Percentiles rank a stretch among this genome's conserved stretches.
These are phyloP conservation scores for Apophysomyces variabilis DNA, from an alignment of 371 early-diverging fungal species.

Conservation along the genomic window DNA sequence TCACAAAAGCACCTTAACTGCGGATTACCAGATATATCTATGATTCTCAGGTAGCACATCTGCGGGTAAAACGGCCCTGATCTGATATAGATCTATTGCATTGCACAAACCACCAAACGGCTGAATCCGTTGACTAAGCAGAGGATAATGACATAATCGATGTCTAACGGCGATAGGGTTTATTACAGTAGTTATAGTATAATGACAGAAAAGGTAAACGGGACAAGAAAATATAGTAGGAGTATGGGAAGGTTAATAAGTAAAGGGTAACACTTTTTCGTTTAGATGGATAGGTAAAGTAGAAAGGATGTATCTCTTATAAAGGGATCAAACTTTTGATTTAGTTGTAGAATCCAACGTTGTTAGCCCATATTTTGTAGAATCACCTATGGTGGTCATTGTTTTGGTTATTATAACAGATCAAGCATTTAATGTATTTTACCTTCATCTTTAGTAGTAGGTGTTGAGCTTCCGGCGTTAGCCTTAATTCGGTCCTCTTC, in stretches of 20 bases:
- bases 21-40: not conserved
- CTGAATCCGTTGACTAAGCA: too few species aligned
- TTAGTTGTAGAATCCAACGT: not conserved
- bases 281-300: not conserved
- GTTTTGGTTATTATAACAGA: too few species aligned
- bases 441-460: conserved; percentile 4
- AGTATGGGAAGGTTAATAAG: too few species aligned
- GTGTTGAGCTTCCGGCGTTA: conserved; percentile 2
- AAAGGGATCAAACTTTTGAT: not conserved
- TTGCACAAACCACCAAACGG: too few species aligned
- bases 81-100: too few species aligned
- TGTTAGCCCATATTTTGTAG: not conserved
- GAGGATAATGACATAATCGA: too few species aligned
- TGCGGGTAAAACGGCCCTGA: too few species aligned
- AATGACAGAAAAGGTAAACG: too few species aligned
- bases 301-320: not conserved
- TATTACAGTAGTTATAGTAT: too few species aligned
- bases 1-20: not conserved
- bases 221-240: too few species aligned
- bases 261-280: too few species aligned
- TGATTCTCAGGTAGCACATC: not conserved
- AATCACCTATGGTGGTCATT: not conserved
- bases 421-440: not conserved
- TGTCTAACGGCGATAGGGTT: too few species aligned
- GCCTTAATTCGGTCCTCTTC: conserved; percentile 7